Base-by-base conservation (phyloP, 495 filamentous ascomycete genomes). In the Beverwykella pulmonaria region DNA sequence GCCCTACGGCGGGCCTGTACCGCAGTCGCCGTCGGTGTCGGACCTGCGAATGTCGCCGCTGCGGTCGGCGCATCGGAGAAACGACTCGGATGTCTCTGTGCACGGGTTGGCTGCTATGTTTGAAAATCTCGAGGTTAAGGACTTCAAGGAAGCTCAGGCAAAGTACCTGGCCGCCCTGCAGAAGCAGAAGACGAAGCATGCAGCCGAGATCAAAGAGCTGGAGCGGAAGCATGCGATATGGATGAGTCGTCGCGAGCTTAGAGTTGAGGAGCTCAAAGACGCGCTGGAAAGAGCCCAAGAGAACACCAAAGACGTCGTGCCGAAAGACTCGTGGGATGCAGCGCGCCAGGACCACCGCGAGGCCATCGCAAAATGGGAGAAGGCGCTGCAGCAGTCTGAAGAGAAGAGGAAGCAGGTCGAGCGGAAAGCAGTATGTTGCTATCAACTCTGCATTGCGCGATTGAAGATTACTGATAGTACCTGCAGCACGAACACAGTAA, bases 71-170 rank as follows among this genome's bases (percentile, higher is more conserved):
- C 78, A 78, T 50, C 79, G 74, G 36, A 19, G 75, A 75, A 56
- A 73, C 56, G 74, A 74, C 59, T 90, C 90, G 25, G 92, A 95
- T 73, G 90, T 90, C 27, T 90, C 93, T 73, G 92, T 96, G 0
- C 90, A 93, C 72, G 87, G 90, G 29, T 94, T 93, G 76, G 91
- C 96, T 69, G 88, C 86, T 26, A 91, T 88, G 65, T 89, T 96
- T 71, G 93, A 96, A 78, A 84, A 82, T 53, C 78, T 96, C 36
- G 74, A 76, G 44, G 70, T 79, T 59, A 70, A 72, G 56, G 78
- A 80, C 65, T 67, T 69, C 60, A 70, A 75, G 46, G 74, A 74
- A 59, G 65, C 69, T 53, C 75, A 72, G 84, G 71, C 82, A 84
- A 77, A 83, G 84, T 71, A 71, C 56, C 52, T 70, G 50, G 36